These are phyloP conservation scores for Malania oleifera DNA, from an alignment of 164 flowering plant genomes.

Conservation along the genomic window DNA sequence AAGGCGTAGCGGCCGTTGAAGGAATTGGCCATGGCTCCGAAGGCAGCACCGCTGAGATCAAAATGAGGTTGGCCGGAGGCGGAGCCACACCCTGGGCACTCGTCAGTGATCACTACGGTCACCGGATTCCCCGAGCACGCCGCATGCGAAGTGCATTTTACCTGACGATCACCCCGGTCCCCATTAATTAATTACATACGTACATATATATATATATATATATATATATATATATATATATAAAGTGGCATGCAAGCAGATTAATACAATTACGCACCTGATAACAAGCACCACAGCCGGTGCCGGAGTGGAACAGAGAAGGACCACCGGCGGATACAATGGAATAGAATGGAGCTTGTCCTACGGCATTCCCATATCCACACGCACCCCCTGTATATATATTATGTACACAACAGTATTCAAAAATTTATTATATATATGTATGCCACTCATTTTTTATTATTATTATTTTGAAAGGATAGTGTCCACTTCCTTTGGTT, in stretches of 20 bases:
- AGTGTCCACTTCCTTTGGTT: too few relatives aligned
- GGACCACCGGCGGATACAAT: slow-evolving; percentile 52
- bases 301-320: slow-evolving; percentile 43
- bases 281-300: slow-evolving; percentile 73
- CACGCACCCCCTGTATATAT: slow-evolving; percentile 63
- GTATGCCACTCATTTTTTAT: too few relatives aligned
- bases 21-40: slow-evolving; percentile 68
- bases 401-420: not conserved
- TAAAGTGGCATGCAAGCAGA: too few relatives aligned
- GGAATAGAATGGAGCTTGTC: slow-evolving; percentile 36
- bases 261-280: too few relatives aligned
- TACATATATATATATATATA: too few relatives aligned
- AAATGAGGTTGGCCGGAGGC: slow-evolving; percentile 51
- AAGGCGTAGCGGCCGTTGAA: slow-evolving; percentile 35
- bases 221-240: too few relatives aligned
- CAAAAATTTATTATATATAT: too few relatives aligned
- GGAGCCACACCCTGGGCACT: slow-evolving; percentile 47
- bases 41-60: slow-evolving; percentile 75
- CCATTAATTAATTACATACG: too few relatives aligned
- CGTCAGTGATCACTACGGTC: slow-evolving; percentile 52
- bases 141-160: slow-evolving; percentile 38
- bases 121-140: slow-evolving; percentile 54
- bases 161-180: too few relatives aligned
- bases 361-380: slow-evolving; percentile 54
- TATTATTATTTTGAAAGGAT: too few relatives aligned